A percentile compares a stretch with the other conserved stretches of the same genome.
Conservation (phyloP, 495 filamentous ascomycete genomes). For the Neurospora sp. region DNA sequence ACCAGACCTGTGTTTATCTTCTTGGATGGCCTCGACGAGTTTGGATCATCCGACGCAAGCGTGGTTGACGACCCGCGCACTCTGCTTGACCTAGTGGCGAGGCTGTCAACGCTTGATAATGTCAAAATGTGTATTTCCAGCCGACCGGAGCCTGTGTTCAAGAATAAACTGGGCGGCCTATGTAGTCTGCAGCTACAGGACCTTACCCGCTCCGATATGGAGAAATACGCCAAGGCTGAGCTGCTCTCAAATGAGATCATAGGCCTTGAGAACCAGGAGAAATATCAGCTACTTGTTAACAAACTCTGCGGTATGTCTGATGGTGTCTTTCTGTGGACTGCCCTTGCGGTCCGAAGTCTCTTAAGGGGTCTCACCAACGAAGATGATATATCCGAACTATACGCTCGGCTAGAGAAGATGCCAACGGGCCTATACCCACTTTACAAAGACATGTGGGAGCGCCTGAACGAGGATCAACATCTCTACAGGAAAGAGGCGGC, state of each 20-base stretch:
- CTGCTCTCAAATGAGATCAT: slow-evolving; percentile 1
- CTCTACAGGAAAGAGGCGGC: slow-evolving; percentile 8
- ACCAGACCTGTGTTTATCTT: slow-evolving; percentile 11
- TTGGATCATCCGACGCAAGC: not conserved
- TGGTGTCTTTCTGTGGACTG: slow-evolving; percentile 36
- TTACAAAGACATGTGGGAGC: slow-evolving; percentile 17
- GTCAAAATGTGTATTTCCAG: slow-evolving; percentile 11
- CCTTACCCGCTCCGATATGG: slow-evolving; percentile 23
- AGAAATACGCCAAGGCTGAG: slow-evolving; percentile 14
- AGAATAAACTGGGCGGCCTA: not conserved
- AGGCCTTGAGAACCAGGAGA: not conserved
- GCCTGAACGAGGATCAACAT: slow-evolving; percentile 4
- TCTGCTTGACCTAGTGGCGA: not conserved
- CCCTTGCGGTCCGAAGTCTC: slow-evolving; percentile 21
- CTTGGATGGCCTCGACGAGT: slow-evolving; percentile 16
- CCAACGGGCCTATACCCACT: slow-evolving; percentile 19
- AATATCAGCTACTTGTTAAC: slow-evolving; percentile 1
- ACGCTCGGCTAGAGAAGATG: slow-evolving; percentile 11
- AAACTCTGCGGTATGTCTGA: slow-evolving; percentile 16
- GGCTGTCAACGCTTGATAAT: slow-evolving; percentile 1
- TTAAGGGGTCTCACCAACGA: slow-evolving; percentile 19
- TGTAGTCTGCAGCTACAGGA: slow-evolving; percentile 19
- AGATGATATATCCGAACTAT: slow-evolving; percentile 16
- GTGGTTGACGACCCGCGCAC: not conserved
- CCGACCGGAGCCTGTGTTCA: slow-evolving; percentile 8